Conservation (phyloP, 495 filamentous ascomycete genomes). For the Sporormia fimetaria region DNA sequence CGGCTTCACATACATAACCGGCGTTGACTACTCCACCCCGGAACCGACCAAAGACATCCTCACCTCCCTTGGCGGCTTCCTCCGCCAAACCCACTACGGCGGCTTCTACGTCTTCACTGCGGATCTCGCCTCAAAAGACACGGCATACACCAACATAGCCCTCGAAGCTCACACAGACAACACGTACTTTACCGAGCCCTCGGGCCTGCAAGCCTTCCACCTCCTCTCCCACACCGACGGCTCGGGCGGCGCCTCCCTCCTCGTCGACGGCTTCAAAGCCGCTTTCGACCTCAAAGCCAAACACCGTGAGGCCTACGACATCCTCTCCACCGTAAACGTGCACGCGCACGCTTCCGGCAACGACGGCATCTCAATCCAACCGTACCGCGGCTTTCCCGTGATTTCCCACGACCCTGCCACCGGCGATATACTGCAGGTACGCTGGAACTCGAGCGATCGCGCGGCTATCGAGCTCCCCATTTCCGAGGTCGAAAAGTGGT, state of each 20-base stretch:
- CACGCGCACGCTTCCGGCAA: slow-evolving; percentile 78
- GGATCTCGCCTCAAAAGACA: slow-evolving; percentile 77
- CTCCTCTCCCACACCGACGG: slow-evolving; percentile 64
- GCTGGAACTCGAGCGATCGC: slow-evolving; percentile 90
- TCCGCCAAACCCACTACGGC: slow-evolving; percentile 80
- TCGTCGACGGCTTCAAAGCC: slow-evolving; percentile 75
- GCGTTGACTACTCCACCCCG: slow-evolving; percentile 49
- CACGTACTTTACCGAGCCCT: slow-evolving; percentile 85
- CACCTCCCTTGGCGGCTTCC: slow-evolving; percentile 66
- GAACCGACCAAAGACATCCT: slow-evolving; percentile 58
- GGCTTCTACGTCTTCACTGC: slow-evolving; percentile 93
- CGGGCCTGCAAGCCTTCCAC: slow-evolving; percentile 83
- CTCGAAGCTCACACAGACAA: slow-evolving; percentile 80
- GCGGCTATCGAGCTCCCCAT: slow-evolving; percentile 42
- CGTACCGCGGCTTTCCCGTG: slow-evolving; percentile 54
- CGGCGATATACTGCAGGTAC: slow-evolving; percentile 48
- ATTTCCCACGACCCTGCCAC: slow-evolving; percentile 41
- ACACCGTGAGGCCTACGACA: slow-evolving; percentile 39
- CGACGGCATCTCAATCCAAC: slow-evolving; percentile 63
- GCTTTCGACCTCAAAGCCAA: slow-evolving; percentile 44
- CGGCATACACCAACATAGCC: slow-evolving; percentile 75
- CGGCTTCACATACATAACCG: slow-evolving; percentile 62
- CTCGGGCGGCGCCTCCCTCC: slow-evolving; percentile 55
- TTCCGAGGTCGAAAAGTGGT: slow-evolving; percentile 49
- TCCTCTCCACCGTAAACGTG: slow-evolving; percentile 43